Conservation (phyloP, 352 stramenopile genomes). For the Aphanomyces invadans region DNA sequence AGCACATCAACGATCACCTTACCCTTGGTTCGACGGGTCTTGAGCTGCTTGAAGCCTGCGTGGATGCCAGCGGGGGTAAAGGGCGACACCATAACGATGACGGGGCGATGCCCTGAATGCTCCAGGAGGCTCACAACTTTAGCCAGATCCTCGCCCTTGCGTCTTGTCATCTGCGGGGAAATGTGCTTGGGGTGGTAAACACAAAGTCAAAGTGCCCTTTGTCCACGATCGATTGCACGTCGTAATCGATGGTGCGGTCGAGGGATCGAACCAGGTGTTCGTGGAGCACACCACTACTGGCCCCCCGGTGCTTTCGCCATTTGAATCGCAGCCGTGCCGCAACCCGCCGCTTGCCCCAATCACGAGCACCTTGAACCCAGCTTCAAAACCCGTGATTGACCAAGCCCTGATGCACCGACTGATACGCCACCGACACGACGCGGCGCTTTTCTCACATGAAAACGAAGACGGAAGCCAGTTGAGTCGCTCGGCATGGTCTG, state of each 20-base stretch:
- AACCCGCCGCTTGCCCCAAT: conserved; percentile 43
- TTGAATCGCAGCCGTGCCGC: conserved; percentile 35
- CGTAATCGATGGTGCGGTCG: conserved; percentile 39
- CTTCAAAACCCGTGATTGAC: conserved; percentile 20
- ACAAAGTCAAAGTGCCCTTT: conserved; percentile 8
- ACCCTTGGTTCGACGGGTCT: conserved; percentile 9
- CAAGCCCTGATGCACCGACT: conserved; percentile 34
- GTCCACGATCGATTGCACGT: conserved; percentile 16
- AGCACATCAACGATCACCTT: conserved; percentile 11
- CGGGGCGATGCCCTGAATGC: neutral
- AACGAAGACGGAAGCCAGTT: conserved; percentile 32
- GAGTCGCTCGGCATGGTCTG: conserved; percentile 27
- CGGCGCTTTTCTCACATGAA: conserved; percentile 29
- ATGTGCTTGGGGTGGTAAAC: neutral
- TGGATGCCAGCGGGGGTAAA: conserved; percentile 3
- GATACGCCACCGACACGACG: conserved; percentile 28
- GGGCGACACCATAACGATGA: conserved; percentile 9
- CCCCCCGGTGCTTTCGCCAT: conserved; percentile 32
- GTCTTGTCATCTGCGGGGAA: neutral
- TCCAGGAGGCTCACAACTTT: neutral
- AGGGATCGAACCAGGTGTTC: conserved; percentile 37
- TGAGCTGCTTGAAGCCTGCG: neutral
- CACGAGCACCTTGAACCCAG: conserved; percentile 28
- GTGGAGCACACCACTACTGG: conserved; percentile 36
- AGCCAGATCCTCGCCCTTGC: conserved; percentile 1